phyloP scores from a whole-genome alignment of 2,329 filamentous ascomycete genomes.

The Fusarium gaditjirri region DNA sequence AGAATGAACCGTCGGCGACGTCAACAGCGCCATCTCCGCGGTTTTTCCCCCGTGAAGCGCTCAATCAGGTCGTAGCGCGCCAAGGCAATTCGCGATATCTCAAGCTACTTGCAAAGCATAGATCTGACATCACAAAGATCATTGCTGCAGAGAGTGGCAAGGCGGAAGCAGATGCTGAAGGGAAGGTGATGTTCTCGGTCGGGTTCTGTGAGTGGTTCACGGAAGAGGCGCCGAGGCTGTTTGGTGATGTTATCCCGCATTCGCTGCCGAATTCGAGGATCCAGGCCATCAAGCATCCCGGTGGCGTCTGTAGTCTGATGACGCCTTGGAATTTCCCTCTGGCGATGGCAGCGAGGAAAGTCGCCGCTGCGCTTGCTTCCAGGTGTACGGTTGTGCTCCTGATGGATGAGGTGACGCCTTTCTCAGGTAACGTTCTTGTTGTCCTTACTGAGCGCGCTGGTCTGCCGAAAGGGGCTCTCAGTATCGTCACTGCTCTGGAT shows the following conservation, averaged over 20 bases:
- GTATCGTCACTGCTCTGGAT: slow-evolving; percentile 72
- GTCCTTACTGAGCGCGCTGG: slow-evolving; percentile 85
- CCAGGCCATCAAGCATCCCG: slow-evolving; percentile 64
- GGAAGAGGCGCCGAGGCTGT: slow-evolving; percentile 59
- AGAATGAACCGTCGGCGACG: slow-evolving; percentile 75
- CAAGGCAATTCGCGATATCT: slow-evolving; percentile 70
- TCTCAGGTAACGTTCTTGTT: slow-evolving; percentile 83
- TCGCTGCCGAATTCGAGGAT: slow-evolving; percentile 70
- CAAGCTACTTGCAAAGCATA: slow-evolving; percentile 70
- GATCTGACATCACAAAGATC: slow-evolving; percentile 71
- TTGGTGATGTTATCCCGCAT: slow-evolving; percentile 69
- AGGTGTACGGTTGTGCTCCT: slow-evolving; percentile 85
- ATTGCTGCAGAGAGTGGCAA: slow-evolving; percentile 79
- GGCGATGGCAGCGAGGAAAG: slow-evolving; percentile 60
- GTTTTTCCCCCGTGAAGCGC: slow-evolving; percentile 70
- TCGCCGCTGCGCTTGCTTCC: slow-evolving; percentile 68
- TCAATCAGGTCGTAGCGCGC: slow-evolving; percentile 68
- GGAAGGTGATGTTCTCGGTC: slow-evolving; percentile 70
- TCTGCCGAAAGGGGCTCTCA: slow-evolving; percentile 37
- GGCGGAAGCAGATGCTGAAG: slow-evolving; percentile 67
- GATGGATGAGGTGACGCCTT: slow-evolving; percentile 86
- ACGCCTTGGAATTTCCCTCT: slow-evolving; percentile 66
- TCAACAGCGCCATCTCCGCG: slow-evolving; percentile 73
- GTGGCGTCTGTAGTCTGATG: slow-evolving; percentile 48
- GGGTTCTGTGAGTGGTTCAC: slow-evolving; percentile 66